Conservation (phyloP, 345 rosid genomes). For the Ceriops zippeliana region DNA sequence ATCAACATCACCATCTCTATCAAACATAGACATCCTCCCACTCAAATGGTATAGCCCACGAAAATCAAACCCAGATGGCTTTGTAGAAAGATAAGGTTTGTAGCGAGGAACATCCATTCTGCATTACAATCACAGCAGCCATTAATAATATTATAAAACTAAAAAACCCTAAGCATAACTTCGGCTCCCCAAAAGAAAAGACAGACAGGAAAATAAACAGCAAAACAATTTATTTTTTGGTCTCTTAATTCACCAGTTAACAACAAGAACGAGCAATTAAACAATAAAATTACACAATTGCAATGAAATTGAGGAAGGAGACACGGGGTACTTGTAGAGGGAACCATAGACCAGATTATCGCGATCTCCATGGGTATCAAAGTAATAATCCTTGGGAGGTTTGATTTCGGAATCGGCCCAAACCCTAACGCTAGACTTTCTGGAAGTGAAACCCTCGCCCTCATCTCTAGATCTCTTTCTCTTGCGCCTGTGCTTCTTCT, state of each 20-base stretch:
- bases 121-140: constrained; percentile 21
- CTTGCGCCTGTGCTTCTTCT: constrained; percentile 17
- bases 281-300: not conserved
- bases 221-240: no score
- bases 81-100: constrained; percentile 43
- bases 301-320: not conserved
- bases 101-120: constrained; percentile 90
- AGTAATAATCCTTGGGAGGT: constrained; percentile 71
- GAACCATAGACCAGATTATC: constrained; percentile 83
- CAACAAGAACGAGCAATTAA: not conserved
- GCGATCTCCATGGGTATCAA: constrained; percentile 80
- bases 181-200: no score
- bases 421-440: constrained; percentile 41
- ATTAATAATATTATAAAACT: not conserved
- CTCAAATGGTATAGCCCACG: constrained; percentile 36
- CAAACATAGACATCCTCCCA: constrained; percentile 38
- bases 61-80: constrained; percentile 29
- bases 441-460: constrained; percentile 31
- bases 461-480: constrained; percentile 30
- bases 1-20: constrained; percentile 64
- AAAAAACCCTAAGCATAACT: no score
- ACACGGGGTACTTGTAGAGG: constrained; percentile 55
- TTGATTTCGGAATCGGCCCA: constrained; percentile 44
- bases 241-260: no score
- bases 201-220: no score